Conservation (phyloP, 176 grass and related monocot genomes). For the Carex scoparia region DNA sequence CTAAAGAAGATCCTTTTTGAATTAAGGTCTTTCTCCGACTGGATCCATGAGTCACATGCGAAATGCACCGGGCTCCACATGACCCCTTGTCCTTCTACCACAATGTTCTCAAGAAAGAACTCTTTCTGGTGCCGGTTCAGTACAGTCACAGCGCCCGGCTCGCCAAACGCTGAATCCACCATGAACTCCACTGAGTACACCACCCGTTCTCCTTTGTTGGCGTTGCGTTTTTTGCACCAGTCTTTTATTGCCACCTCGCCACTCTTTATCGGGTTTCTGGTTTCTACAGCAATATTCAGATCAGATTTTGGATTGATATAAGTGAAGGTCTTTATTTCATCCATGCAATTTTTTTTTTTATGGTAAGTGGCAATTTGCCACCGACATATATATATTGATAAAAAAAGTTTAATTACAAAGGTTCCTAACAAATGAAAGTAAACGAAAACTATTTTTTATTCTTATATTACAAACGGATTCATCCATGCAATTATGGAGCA, state of each 20-base stretch:
- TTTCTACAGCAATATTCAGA: conserved; percentile 34
- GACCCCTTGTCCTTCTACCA: conserved; percentile 59
- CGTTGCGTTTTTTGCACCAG: conserved; percentile 61
- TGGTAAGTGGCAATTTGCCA: no score
- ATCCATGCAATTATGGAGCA: conserved; percentile 8
- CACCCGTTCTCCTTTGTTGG: conserved; percentile 65
- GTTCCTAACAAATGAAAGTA: no score
- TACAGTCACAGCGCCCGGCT: conserved; percentile 67
- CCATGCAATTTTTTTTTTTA: not conserved
- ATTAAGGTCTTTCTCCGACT: conserved; percentile 58
- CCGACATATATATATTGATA: no score
- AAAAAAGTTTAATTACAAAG: no score
- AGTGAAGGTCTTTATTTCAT: not conserved
- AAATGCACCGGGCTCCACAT: conserved; percentile 65
- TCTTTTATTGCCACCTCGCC: conserved; percentile 59
- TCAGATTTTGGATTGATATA: not conserved
- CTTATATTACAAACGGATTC: no score
- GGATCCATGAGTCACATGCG: conserved; percentile 85
- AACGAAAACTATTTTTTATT: no score
- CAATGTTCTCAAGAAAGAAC: conserved; percentile 90
- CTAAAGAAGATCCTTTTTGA: conserved; percentile 82
- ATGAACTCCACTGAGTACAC: conserved; percentile 87
- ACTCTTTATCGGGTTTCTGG: conserved; percentile 50
- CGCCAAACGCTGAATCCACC: conserved; percentile 62
- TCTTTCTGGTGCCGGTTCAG: conserved; percentile 74